Evolutionary conservation across 2,329 filamentous ascomycete species (phyloP), one percentile per base, ranked within the genome.

Genomic region (Exutisphaerella laricina): DNA sequence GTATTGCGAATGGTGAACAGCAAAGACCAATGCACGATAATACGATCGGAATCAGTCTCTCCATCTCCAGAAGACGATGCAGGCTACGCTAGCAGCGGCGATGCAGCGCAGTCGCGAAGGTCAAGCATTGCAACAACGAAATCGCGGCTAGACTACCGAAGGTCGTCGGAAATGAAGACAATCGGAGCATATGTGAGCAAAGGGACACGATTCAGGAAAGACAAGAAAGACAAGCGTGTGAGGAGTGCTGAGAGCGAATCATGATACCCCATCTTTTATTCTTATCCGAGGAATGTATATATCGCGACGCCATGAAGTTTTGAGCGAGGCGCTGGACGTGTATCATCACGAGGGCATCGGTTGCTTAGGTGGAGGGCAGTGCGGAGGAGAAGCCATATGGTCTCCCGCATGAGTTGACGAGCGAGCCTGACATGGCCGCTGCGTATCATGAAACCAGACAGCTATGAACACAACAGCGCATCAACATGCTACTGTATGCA

Each of bases 1-100:
- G 66, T 70, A 17, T 54, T 64, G 45, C 62, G 62, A 45, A 70
- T 71, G 62, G 59, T 70, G 39, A 53, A 65, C 2, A 50, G 54
- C 25, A 59, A 63, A 36, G 64, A 70, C 45, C 69, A 72, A 45
- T 71, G 69, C 58, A 57, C 50, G 5, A 46, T 63, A 4, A 29
- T 49, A 7, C 29, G 25, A 13, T 30, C 28, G 25, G 22, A 20
- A 16, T 30, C 36, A 3, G 10, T 29, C 13, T 38, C 25, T 5
- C 20, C 22, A 5, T 22, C 43, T 7, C 21, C 14, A 8, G 45
- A 43, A 12, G 56, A 58, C 6, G 57, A 59, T 23, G 58, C 58
- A 37, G 57, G 54, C 18, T 59, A 60, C 41, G 48, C 51, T 37
- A 56, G 52, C 39, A 43, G 47, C 23, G 49, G 48, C 18, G 32